phyloP scores from a whole-genome alignment of 116 monocot species.

The Trichopus zeylanicus region DNA sequence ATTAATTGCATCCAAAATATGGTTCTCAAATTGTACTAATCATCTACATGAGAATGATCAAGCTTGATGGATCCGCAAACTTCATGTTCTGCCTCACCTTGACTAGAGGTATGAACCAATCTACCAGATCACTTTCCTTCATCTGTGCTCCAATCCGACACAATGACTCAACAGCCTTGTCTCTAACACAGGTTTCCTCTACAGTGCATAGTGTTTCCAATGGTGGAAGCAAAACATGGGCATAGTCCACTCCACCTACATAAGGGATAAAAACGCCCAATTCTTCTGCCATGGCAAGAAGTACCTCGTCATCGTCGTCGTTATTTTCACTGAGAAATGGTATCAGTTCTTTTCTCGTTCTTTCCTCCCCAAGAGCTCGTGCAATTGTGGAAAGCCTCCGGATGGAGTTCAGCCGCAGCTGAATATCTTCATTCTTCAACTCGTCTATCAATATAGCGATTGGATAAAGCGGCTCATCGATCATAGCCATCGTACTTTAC shows the following conservation, averaged over 20 bases:
- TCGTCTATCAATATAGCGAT: conserved; percentile 37
- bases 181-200: conserved; percentile 44
- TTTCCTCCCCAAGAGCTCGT: conserved; percentile 38
- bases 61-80: not conserved
- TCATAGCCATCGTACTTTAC: conserved; percentile 26
- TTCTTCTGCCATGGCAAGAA: conserved; percentile 46
- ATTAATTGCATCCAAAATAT: too few species aligned
- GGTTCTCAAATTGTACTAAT: too few species aligned
- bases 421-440: conserved; percentile 45
- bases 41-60: not conserved
- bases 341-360: conserved; percentile 34
- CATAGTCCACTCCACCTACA: conserved; percentile 32
- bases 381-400: conserved; percentile 36
- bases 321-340: conserved; percentile 41
- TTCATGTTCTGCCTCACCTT: conserved; percentile 12
- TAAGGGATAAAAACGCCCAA: conserved; percentile 34
- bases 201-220: conserved; percentile 33
- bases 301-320: conserved; percentile 42
- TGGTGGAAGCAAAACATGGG: conserved; percentile 30
- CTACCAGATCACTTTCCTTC: conserved; percentile 34
- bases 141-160: conserved; percentile 38
- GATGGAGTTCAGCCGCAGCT: conserved; percentile 35
- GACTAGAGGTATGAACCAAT: conserved; percentile 29
- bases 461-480: conserved; percentile 38
- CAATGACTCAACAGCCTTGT: conserved; percentile 36